These are phyloP conservation scores for Fusarium illudens DNA, from an alignment of 2,329 filamentous ascomycete species.

Conservation along the genomic window DNA sequence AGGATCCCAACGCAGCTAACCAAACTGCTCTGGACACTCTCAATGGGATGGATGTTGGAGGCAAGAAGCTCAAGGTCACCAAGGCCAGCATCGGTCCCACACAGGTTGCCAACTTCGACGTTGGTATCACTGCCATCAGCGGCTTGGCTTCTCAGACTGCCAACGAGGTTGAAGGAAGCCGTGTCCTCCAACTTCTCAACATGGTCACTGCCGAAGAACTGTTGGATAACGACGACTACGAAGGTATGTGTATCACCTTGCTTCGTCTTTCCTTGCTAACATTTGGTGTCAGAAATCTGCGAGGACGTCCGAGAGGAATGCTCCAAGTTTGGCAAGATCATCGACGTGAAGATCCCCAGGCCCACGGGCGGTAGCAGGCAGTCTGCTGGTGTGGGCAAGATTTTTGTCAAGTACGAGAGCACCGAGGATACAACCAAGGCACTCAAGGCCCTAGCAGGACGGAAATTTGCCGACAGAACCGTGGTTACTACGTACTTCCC, in stretches of 20 bases:
- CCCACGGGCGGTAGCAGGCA: conserved; percentile 84
- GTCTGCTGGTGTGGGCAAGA: conserved; percentile 92
- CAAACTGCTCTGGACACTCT: conserved; percentile 89
- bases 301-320: conserved; percentile 96
- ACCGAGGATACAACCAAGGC: conserved; percentile 83
- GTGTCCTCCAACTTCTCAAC: conserved; percentile 92
- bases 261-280: conserved; percentile 46
- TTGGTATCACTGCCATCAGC: conserved; percentile 97
- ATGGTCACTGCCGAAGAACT: conserved; percentile 98
- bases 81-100: conserved; percentile 93
- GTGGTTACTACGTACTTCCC: conserved; percentile 97
- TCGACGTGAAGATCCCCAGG: conserved; percentile 92
- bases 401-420: conserved; percentile 92
- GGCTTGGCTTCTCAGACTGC: conserved; percentile 93
- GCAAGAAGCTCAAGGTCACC: conserved; percentile 82
- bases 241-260: conserved; percentile 66
- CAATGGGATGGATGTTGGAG: conserved; percentile 92
- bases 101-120: conserved; percentile 91
- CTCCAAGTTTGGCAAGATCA: conserved; percentile 83
- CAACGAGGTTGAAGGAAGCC: conserved; percentile 78
- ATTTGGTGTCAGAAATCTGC: conserved; percentile 77
- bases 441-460: conserved; percentile 86
- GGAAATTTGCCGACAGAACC: conserved; percentile 95
- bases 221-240: conserved; percentile 92
- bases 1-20: conserved; percentile 74